These are phyloP conservation scores for Cystobasidium sp. DNA, from an alignment of 1,284 basidiomycete species.

Conservation along the genomic window DNA sequence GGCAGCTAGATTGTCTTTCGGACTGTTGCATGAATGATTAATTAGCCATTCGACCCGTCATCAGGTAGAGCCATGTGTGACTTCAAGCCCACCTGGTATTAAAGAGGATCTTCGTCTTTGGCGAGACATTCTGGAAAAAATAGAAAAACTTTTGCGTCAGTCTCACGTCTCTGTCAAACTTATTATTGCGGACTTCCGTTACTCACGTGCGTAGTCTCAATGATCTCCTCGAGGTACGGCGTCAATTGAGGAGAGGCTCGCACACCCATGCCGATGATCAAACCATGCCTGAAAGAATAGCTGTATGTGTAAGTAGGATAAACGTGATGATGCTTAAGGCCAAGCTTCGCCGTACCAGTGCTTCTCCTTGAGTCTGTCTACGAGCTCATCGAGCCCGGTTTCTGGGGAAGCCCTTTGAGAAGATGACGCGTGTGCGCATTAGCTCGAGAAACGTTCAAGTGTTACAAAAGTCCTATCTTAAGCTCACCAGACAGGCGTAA, in stretches of 20 bases:
- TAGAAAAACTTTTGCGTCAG: neutral
- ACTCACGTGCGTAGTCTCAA: constrained; percentile 21
- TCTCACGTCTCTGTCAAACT: neutral
- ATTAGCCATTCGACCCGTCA: neutral
- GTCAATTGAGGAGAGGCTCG: constrained; percentile 17
- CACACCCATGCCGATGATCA: constrained; percentile 36
- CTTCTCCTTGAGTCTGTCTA: constrained; percentile 30
- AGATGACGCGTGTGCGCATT: neutral
- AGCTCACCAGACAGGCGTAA: constrained; percentile 29
- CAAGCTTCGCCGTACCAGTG: constrained; percentile 11
- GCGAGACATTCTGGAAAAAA: constrained; percentile 8
- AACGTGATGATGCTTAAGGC: neutral
- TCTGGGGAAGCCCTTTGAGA: constrained; percentile 9
- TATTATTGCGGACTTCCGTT: no score
- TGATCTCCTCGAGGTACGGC: constrained; percentile 28
- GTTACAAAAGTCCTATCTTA: neutral
- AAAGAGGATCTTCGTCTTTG: constrained; percentile 22
- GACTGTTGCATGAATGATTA: neutral
- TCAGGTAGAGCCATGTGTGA: neutral
- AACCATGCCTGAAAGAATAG: constrained; percentile 11
- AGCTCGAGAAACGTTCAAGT: neutral
- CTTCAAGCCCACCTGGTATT: constrained; percentile 22
- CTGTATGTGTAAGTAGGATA: neutral
- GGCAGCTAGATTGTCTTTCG: constrained; percentile 28
- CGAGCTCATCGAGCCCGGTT: constrained; percentile 17